Evolutionary conservation across 306 rosid genomes (phyloP), one percentile per base, ranked within the genome.

Genomic region (Malus sylvestris): DNA sequence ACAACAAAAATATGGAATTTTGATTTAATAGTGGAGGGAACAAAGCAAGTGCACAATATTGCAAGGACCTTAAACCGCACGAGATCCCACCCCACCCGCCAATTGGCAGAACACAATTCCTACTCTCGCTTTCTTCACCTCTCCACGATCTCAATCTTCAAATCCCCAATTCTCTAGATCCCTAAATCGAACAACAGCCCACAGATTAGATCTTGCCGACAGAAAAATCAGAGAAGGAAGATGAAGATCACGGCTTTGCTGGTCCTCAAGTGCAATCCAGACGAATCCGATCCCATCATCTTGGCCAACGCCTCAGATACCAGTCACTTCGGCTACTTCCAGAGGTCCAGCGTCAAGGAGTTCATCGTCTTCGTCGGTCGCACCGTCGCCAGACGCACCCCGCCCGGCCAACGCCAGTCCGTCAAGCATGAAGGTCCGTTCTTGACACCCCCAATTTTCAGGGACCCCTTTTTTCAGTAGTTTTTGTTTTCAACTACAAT

Each of bases 191-290:
- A 27, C 67, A 62, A 20, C 33, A 14, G 2, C 38, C 11, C n/a
- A 16, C n/a, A 7, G 10, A 62, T 29, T 6, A 6, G 35, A 29
- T 29, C 38, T 40, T 49, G 16, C 16, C 70, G 53, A 75, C 3
- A 52, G 29, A 64, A 62, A 75, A 49, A 64, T 8, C 68, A 16
- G 71, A 51, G 74, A 8, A 61, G 71, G 59, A 40, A 74, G 64
- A 96, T 96, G 99, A 96, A 92, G 98, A 87, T 96, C 96, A 92
- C 98, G 22, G 88, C 96, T 68, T 40, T 96, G 76, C 62, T 92
- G 90, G 96, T 96, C 45, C 85, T 96, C 29, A 96, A 96, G 85
- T 96, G 91, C 88, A 80, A 75, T 30, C 92, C 96, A 14, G 99
- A 90, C 30, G 97, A 91, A 83, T 87, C 99, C 40, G 98, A 96